phyloP scores from a whole-genome alignment of 2,329 filamentous ascomycete genomes.

The Botrytis medusae region DNA sequence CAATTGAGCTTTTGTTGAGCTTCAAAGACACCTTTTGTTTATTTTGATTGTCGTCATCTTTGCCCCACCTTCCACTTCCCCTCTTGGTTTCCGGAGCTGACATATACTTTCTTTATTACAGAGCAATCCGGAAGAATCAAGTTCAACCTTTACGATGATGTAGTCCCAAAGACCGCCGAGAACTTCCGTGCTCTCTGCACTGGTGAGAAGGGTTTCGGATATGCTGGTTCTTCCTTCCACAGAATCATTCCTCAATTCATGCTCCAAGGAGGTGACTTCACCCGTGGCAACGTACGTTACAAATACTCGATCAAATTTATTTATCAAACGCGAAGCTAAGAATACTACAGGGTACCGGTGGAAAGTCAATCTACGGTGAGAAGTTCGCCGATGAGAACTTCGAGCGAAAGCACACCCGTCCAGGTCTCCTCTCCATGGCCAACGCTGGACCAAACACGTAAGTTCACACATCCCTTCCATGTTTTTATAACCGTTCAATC shows the following conservation, averaged over 20 bases:
- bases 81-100: conserved; percentile 29
- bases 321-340: conserved; percentile 57
- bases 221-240: conserved; percentile 83
- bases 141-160: conserved; percentile 75
- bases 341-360: conserved; percentile 67
- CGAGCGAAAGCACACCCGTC: conserved; percentile 66
- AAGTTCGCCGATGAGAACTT: conserved; percentile 97
- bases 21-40: conserved; percentile 23
- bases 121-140: conserved; percentile 76
- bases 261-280: conserved; percentile 96
- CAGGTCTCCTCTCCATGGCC: conserved; percentile 88
- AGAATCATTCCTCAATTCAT: conserved; percentile 92
- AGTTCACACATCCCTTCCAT: conserved; percentile 48
- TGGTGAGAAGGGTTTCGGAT: conserved; percentile 77
- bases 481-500: conserved; percentile 62
- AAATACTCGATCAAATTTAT: conserved; percentile 25
- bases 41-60: conserved; percentile 28
- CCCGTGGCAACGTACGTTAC: conserved; percentile 76
- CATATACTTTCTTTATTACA: conserved; percentile 30
- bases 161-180: conserved; percentile 92
- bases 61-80: conserved; percentile 23
- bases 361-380: conserved; percentile 92
- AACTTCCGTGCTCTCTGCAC: conserved; percentile 96
- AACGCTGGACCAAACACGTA: conserved; percentile 94
- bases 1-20: conserved; percentile 20